Percentiles rank a stretch among this genome's conserved stretches.
Conservation (phyloP, 2,329 filamentous ascomycete species). For the Penicillium brasilianum region DNA sequence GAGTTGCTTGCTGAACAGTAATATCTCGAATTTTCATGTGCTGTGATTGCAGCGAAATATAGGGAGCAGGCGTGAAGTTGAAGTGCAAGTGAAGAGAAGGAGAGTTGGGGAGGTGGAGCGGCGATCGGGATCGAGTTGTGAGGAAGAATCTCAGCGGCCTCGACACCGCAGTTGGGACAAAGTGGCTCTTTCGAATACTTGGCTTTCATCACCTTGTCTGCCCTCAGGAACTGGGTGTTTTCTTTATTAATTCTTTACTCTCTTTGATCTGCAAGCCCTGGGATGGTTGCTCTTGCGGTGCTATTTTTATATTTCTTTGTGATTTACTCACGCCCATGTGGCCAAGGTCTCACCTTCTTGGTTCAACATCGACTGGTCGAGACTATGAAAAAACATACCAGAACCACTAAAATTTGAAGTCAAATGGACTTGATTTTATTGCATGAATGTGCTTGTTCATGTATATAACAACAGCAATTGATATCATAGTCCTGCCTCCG, state of each 20-base stretch:
- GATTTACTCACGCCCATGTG: not conserved
- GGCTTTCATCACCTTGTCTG: not conserved
- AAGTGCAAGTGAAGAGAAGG: conserved; percentile 4
- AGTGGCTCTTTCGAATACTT: not conserved
- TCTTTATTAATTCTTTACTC: not conserved
- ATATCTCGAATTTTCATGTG: not conserved
- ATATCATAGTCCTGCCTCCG: conserved; percentile 20
- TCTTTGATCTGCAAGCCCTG: not conserved
- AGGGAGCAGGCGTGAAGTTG: not conserved
- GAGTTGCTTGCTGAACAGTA: not conserved
- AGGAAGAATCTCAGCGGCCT: conserved; percentile 4
- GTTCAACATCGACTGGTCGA: not conserved
- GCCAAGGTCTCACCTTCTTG: not conserved
- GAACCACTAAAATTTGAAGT: not conserved
- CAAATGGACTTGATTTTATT: not conserved
- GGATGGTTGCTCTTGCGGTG: not conserved
- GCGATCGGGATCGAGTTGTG: not conserved
- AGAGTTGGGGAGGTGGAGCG: not conserved
- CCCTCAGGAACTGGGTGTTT: not conserved
- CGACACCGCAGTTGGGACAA: not conserved
- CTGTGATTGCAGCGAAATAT: not conserved
- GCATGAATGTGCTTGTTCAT: conserved; percentile 9
- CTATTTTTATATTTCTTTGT: conserved; percentile 14
- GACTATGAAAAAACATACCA: not conserved
- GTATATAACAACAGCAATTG: conserved; percentile 15